Evolutionary conservation across 768 basidiomycete genomes (phyloP), one percentile per base, ranked within the genome.

Genomic region (Suillus decipiens): DNA sequence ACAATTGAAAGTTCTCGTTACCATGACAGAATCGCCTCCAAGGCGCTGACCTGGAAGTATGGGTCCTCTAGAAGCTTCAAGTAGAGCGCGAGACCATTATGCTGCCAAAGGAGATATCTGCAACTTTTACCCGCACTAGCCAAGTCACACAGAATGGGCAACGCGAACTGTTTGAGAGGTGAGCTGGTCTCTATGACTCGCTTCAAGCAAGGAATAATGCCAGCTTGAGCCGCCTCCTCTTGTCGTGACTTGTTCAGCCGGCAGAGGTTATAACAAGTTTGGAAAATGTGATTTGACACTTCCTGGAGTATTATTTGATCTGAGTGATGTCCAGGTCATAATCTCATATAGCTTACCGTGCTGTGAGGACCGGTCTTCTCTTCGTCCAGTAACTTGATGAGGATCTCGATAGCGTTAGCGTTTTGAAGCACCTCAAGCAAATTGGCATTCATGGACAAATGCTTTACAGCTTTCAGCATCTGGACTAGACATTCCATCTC

Each of bases 251-350:
- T 97, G 77, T 96, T 96, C 64, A 99, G 79, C 7, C 96, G 87
- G 73, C 96, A 98, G 19, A 99, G 88, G 68, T 96, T 96, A 80
- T 93, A 99, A 70, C 96, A 94, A 2, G 95, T 95, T 76, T 97
- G 96, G 83, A 99, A 95, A 64, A 97, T 88, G 69, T 98, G 95
- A 66, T 98, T 99, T 57, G 93, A 90, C 76, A 98, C 92, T 85
- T 99, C 96, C 94, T 98, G 71, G 28, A 39, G 42, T 57, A 47
- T 24, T 3, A 53, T 57, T 53, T 59, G 59, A n/a, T 19, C 15
- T 59, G 3, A 57, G 36, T 28, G 61, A 39, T 1, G 11, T 6
- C 24, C 39, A 28, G 28, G 17, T 19, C 7, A 1, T 37, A 12
- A 48, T 17, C n/a, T 22, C 31, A 33, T 17, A 66, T 34, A 14